phyloP scores from a whole-genome alignment of 2,329 filamentous ascomycete species.

The Coccinonectria pachysandricola region DNA sequence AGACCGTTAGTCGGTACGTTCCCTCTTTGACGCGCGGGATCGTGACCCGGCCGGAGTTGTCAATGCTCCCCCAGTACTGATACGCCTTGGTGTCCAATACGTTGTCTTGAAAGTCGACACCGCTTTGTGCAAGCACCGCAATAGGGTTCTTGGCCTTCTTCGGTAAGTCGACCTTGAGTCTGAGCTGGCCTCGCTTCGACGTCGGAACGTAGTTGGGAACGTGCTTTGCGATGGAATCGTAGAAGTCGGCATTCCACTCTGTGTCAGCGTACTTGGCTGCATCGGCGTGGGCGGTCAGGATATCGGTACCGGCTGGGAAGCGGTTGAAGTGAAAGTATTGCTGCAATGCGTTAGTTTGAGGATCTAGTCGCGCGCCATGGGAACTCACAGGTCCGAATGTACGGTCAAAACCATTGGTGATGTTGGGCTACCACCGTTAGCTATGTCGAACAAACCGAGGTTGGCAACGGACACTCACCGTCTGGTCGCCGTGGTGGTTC shows the following conservation, averaged over 20 bases:
- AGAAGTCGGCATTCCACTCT: conserved; percentile 49
- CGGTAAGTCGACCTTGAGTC: conserved; percentile 41
- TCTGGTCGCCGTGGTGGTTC: conserved; percentile 53
- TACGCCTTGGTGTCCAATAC: conserved; percentile 42
- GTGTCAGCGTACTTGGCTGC: conserved; percentile 40
- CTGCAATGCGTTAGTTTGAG: conserved; percentile 7
- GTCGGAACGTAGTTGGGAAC: conserved; percentile 50
- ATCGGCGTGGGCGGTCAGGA: conserved; percentile 41
- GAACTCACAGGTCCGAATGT: conserved; percentile 46
- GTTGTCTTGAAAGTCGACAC: conserved; percentile 29
- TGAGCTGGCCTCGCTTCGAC: conserved; percentile 38
- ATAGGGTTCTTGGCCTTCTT: conserved; percentile 39
- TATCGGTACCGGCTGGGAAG: conserved; percentile 32
- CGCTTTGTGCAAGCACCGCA: conserved; percentile 37
- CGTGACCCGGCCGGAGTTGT: conserved; percentile 33
- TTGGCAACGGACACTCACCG: too few species aligned
- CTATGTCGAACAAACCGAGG: too few species aligned
- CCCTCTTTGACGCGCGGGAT: conserved; percentile 48
- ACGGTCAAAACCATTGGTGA: conserved; percentile 53
- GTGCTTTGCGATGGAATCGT: conserved; percentile 50
- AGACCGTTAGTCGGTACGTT: conserved; percentile 52
- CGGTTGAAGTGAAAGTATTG: conserved; percentile 54
- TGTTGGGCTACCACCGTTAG: conserved; percentile 48
- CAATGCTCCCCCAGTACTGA: conserved; percentile 52
- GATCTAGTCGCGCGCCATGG: too few species aligned